Evolutionary conservation across 352 stramenopile genomes (phyloP).

Genomic region (Globisporangium yorkense): DNA sequence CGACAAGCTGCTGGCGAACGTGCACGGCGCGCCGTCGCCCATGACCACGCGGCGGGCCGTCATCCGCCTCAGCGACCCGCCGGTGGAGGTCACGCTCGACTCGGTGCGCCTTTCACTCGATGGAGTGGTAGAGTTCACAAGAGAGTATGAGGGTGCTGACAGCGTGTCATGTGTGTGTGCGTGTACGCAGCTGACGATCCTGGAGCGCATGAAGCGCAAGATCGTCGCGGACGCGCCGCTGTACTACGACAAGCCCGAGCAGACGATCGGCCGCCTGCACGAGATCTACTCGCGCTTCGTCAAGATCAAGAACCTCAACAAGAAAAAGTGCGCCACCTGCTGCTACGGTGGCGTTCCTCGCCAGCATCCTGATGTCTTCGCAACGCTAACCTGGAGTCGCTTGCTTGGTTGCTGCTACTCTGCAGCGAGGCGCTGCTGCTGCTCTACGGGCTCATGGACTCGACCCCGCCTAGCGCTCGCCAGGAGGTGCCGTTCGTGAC

Average conservation of each 20-base stretch:
- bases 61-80: slow-evolving; percentile 45
- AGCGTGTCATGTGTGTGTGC: not conserved
- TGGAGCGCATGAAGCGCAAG: slow-evolving; percentile 79
- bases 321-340: slow-evolving; percentile 46
- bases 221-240: slow-evolving; percentile 34
- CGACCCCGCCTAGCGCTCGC: slow-evolving; percentile 11
- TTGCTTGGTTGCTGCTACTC: not conserved
- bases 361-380: too few species aligned
- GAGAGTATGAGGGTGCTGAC: too few species aligned
- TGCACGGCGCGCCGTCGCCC: slow-evolving; percentile 49
- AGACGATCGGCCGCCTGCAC: slow-evolving; percentile 52
- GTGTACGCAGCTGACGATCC: slow-evolving; percentile 39
- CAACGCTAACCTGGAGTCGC: not conserved
- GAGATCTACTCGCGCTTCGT: slow-evolving; percentile 76
- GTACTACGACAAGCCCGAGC: slow-evolving; percentile 33
- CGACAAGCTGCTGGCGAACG: slow-evolving; percentile 41
- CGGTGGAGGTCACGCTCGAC: slow-evolving; percentile 20
- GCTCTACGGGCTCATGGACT: slow-evolving; percentile 66
- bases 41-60: slow-evolving; percentile 52
- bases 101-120: slow-evolving; percentile 16
- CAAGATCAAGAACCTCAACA: slow-evolving; percentile 67
- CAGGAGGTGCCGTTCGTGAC: not conserved
- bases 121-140: too few species aligned
- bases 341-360: not conserved
- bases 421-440: slow-evolving; percentile 60